A percentile compares a stretch with the other conserved stretches of the same genome.
Evolutionary conservation across 805 yeast species (phyloP).

Genomic region (Schwanniomyces polymorphus): DNA sequence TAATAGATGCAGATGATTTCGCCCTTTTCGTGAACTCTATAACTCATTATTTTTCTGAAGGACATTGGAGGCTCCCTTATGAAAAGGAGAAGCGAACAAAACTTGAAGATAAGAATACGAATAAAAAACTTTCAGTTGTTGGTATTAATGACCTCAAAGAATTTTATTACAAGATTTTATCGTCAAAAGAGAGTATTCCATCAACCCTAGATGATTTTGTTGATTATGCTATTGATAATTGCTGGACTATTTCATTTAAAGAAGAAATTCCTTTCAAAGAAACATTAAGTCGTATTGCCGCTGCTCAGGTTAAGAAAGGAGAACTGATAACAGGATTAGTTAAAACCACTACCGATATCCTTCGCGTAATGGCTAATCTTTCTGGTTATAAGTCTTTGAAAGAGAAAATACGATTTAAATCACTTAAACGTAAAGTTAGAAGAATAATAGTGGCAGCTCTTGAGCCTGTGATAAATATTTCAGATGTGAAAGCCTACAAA

Average conservation of each 20-base stretch:
- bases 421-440: conserved; percentile 5
- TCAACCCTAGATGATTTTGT: conserved; percentile 11
- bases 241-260: conserved; percentile 4
- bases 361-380: conserved; percentile 8
- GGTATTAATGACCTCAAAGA: conserved; percentile 4
- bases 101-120: conserved; percentile 2
- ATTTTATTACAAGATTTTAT: conserved; percentile 4
- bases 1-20: conserved; percentile 4
- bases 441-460: conserved; percentile 3
- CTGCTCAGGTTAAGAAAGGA: neutral
- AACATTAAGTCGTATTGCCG: conserved; percentile 6
- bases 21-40: conserved; percentile 5
- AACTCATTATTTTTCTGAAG: conserved; percentile 5
- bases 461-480: conserved; percentile 8
- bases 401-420: conserved; percentile 4
- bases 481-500: conserved; percentile 8
- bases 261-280: conserved; percentile 9
- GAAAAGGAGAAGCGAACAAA: conserved; percentile 3
- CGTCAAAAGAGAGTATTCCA: conserved; percentile 6
- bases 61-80: neutral
- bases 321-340: conserved; percentile 4
- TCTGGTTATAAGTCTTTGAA: conserved; percentile 4
- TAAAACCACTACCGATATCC: conserved; percentile 8
- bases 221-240: conserved; percentile 12
- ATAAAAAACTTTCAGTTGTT: neutral